Evolutionary conservation across 495 filamentous ascomycete species (phyloP), one percentile per base, ranked within the genome.

Genomic region (Hyaloscypha bicolor): DNA sequence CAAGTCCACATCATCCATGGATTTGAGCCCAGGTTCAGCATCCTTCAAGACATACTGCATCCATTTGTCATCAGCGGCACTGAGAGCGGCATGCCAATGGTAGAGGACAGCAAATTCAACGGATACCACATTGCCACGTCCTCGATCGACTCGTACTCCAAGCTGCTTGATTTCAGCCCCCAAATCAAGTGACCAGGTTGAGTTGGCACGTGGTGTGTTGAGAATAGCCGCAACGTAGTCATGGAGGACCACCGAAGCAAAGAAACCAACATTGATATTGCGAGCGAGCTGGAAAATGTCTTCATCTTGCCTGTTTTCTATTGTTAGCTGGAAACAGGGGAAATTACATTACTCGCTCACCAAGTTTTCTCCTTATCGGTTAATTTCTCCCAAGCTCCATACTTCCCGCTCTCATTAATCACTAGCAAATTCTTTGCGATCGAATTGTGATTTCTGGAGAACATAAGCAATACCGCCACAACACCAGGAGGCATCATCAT

Each of bases 151-250:
- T 9, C 91, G 86, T 32, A 89, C 89, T 37, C 63, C 60, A 33
- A 39, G 58, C 25, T 65, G 33, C 37, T 67, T 67, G 67, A 85
- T 86, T 32, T 88, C 83, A 6, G 81, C 79, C 4, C 91, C 86
- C 30, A 90, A 91, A 61, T 92, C 91, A 60, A 96, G 81, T 11
- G 87, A 91, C 91, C 92, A 96, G 3, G 88, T 90, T 19, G 89
- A 90, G 73, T 91, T 88, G 58, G 84, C 85, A 45, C 91, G 83
- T 76, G 93, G 93, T 61, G 93, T 76, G 75, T 94, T 94, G 75
- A 94, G 83, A 71, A 96, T 94, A 29, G 91, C 92, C 21, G 91
- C 87, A 45, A 96, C 85, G 73, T 96, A 96, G 72, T 96, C 92
- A 60, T 89, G 82, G 31, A 95, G 80, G 5, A 91, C 89, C 69